Base-by-base conservation (phyloP, 805 yeast species). In the Debaryomyces tyrocola region DNA sequence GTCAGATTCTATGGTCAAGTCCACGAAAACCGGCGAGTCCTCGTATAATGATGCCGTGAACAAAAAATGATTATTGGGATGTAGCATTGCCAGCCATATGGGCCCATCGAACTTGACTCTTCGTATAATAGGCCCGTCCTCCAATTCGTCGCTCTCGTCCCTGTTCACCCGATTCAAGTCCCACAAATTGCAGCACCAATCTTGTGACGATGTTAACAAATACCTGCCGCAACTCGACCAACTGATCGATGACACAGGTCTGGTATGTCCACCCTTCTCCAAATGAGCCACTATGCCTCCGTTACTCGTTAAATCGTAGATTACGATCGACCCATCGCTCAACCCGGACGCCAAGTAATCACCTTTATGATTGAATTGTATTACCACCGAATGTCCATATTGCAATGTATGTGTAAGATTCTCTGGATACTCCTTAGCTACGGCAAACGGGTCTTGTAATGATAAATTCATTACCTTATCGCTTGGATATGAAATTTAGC, bases 361-460 rank as follows among this genome's bases (percentile, higher is more conserved):
- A 5, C 97, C 97, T 43, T 80, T 80, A 6, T 77, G 67, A 55
- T 82, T 87, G 69, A 82, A 87, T 59, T 78, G 80, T 34, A 90
- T 75, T 48, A 80, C 80, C 7, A 89, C 85, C 37, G 82, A 79
- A 51, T 78, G 82, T 1, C 90, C 85, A 45, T 81, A 82, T 10
- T 79, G 79, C 10, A 90, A 67, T 0, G 91, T 83, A 49, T 83
- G 83, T 1, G 86, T 78, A n/a, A 89, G 77, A 1, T 85, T 78
- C 50, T 91, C 96, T 0, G 98, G 98, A 57, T 80, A 91, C 60
- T 91, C 98, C 58, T 89, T 90, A 17, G 96, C 85, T 18, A 92
- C 90, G 1, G 92, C 82, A 63, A 90, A 89, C 3, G 97, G 97
- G 64, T 91, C 98, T 52, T 88, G 80, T 20, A 92, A 74, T 8